Base-by-base conservation (phyloP, 805 yeast species). In the Zygoascus ofunaensis region DNA sequence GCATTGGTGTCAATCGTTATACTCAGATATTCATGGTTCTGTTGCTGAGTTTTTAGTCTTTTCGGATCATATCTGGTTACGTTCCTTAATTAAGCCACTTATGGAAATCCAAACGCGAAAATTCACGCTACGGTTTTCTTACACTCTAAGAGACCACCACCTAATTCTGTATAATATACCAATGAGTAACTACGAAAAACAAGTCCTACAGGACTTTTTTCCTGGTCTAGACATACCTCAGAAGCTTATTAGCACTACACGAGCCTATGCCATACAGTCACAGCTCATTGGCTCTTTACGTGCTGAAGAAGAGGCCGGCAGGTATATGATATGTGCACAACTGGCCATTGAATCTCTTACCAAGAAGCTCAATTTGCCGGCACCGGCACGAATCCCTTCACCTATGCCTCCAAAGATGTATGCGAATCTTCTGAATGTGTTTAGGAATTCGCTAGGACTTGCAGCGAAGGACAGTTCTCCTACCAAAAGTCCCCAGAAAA, bases 221-320 rank as follows among this genome's bases (percentile, higher is more conserved):
- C 49, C 53, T 1, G 36, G 44, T 22, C 12, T 41, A 2, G 36
- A 18, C 5, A 18, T 48, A 18, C 50, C 51, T 10, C 34, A 28
- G 14, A 44, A 44, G n/a, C 44, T 51, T 21, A 23, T 42, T 4
- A 33, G 39, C 2, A 35, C 37, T 5, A 45, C 52, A 2, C 23
- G 35, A 5, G 38, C 22, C 12, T 33, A 47, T 23, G 37, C 26
- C 20, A 30, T 44, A n/a, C 54, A 52, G 20, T 52, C 55, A 5
- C 20, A 32, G 19, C 44, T 45, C 22, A 39, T 52, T 24, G 17
- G 33, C 3, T 40, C 37, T 15, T 38, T 55, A 40, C 46, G 43
- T 33, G 56, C 59, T 3, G 49, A 44, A 8, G 58, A 55, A 40
- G 56, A 54, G 18, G 45, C 53, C 2, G 58, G 57, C 3, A 41